These are phyloP conservation scores for Trypanosoma scelopori DNA, from an alignment of 208 protist genomes.

Conservation along the genomic window DNA sequence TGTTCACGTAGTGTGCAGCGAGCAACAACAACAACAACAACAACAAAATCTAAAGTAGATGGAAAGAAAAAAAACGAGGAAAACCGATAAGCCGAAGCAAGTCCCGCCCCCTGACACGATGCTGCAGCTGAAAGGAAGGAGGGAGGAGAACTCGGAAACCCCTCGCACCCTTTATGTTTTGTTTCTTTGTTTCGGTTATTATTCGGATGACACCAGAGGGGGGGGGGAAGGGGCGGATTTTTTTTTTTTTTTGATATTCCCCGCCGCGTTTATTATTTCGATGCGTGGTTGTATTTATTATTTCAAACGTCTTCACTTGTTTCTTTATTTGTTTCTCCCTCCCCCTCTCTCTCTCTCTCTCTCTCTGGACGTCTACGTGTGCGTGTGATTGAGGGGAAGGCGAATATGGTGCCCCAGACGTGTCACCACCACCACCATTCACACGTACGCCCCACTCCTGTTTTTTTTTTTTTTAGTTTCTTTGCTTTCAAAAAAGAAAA, in stretches of 20 bases:
- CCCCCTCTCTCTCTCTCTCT: not conserved
- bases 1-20: no score
- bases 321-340: not conserved
- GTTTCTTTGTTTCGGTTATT: not conserved
- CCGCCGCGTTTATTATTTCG: slow-evolving; percentile 3
- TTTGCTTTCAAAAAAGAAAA: no score
- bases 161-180: not conserved
- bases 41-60: not conserved
- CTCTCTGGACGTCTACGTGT: no score
- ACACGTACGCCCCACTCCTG: not conserved
- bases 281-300: slow-evolving; percentile 9
- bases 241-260: slow-evolving; percentile 5
- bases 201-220: not conserved
- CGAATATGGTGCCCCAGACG: no score
- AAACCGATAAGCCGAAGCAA: not conserved
- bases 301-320: slow-evolving; percentile 15
- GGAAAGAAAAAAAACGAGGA: slow-evolving; percentile 19
- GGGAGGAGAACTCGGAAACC: not conserved
- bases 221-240: not conserved
- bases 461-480: no score
- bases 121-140: not conserved
- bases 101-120: not conserved
- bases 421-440: not conserved
- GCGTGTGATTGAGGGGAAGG: no score
- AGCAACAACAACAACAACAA: no score